phyloP scores from a whole-genome alignment of 2,329 filamentous ascomycete genomes.

The Epichloe gansuensis region DNA sequence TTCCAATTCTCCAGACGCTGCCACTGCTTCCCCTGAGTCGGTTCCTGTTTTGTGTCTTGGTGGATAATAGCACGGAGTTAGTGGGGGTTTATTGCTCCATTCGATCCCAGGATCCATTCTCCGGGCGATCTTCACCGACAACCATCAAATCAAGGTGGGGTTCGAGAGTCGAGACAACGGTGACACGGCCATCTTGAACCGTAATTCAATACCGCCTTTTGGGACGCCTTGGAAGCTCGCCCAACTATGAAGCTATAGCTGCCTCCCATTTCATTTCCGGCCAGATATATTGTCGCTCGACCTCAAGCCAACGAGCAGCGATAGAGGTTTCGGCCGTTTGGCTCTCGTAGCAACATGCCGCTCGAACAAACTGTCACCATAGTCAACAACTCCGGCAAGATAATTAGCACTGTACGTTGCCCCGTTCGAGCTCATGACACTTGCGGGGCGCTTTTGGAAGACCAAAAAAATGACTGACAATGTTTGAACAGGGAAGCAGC shows the following conservation, averaged over 20 bases:
- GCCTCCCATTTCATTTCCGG: not conserved
- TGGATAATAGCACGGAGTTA: slow-evolving; percentile 1
- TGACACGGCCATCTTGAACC: not conserved
- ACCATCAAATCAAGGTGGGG: slow-evolving; percentile 5
- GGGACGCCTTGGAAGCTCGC: not conserved
- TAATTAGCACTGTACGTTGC: slow-evolving; percentile 68
- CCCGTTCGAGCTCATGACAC: not conserved
- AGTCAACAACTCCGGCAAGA: slow-evolving; percentile 81
- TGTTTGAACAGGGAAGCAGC: slow-evolving; percentile 58
- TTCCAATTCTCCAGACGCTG: not conserved
- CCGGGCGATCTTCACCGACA: slow-evolving; percentile 10
- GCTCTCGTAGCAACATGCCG: slow-evolving; percentile 19
- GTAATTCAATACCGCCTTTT: slow-evolving; percentile 1
- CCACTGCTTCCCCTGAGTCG: not conserved
- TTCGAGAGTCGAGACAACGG: not conserved
- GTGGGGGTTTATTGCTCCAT: slow-evolving; percentile 7
- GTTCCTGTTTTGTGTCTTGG: slow-evolving; percentile 4
- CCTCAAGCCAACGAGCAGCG: not conserved
- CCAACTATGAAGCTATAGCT: not conserved
- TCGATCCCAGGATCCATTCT: slow-evolving; percentile 2
- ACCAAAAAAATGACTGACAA: not conserved
- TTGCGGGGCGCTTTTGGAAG: not conserved
- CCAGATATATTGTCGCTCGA: not conserved
- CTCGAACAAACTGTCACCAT: slow-evolving; percentile 69
- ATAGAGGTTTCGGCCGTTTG: not conserved